These are phyloP conservation scores for Codiaeum variegatum DNA, from an alignment of 441 rosid species.

Conservation along the genomic window DNA sequence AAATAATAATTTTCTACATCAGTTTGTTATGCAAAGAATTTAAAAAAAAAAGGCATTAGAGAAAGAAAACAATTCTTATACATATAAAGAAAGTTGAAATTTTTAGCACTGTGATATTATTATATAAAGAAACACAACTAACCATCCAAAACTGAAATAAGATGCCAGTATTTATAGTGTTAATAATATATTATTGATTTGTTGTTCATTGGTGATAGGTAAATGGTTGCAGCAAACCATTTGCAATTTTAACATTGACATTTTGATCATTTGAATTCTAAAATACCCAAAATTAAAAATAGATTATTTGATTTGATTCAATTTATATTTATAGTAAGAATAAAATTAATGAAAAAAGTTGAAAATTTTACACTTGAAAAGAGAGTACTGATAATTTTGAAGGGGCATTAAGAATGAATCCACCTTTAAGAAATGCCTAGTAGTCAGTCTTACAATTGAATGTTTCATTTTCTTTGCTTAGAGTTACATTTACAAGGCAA, in stretches of 20 bases:
- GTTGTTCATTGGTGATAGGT: slow-evolving; percentile 60
- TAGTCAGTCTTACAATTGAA: slow-evolving; percentile 48
- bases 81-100: neutral
- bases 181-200: slow-evolving; percentile 52
- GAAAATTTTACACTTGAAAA: slow-evolving; percentile 38
- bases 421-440: slow-evolving; percentile 95
- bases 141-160: neutral
- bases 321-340: no score
- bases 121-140: neutral
- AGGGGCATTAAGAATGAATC: slow-evolving; percentile 53
- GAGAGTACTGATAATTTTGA: slow-evolving; percentile 39
- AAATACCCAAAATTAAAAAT: neutral
- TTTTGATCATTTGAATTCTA: slow-evolving; percentile 40
- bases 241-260: slow-evolving; percentile 35
- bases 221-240: slow-evolving; percentile 66
- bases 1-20: neutral
- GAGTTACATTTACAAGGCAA: slow-evolving; percentile 53
- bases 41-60: neutral
- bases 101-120: neutral
- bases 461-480: slow-evolving; percentile 41
- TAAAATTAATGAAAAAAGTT: no score
- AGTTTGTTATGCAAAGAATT: neutral
- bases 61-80: neutral
- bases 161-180: slow-evolving; percentile 36
- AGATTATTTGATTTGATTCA: no score